A percentile compares a stretch with the other conserved stretches of the same genome.
These are phyloP conservation scores for Aspergillus sojae DNA, from an alignment of 2,329 filamentous ascomycete genomes.

Conservation along the genomic window DNA sequence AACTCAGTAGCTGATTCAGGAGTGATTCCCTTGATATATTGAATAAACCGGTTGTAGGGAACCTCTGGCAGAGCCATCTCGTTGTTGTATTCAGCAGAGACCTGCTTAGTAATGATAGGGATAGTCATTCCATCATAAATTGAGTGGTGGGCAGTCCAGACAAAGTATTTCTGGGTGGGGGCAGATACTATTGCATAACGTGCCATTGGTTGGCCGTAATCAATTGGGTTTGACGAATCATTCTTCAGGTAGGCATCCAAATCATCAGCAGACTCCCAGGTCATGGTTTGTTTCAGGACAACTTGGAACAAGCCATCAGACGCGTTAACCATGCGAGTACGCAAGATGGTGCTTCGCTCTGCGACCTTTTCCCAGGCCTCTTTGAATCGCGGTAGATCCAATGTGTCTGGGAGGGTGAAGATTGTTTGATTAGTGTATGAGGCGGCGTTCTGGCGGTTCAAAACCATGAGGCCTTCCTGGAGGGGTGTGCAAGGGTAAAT, in stretches of 20 bases:
- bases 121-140: constrained; percentile 47
- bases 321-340: constrained; percentile 38
- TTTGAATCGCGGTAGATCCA: constrained; percentile 30
- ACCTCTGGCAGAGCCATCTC: background rate
- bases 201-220: constrained; percentile 8
- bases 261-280: constrained; percentile 20
- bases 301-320: constrained; percentile 26
- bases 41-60: background rate
- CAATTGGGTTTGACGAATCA: constrained; percentile 11
- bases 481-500: constrained; percentile 41
- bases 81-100: background rate
- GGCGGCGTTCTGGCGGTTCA: constrained; percentile 37
- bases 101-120: constrained; percentile 9
- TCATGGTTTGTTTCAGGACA: constrained; percentile 23
- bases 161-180: constrained; percentile 30
- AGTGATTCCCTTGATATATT: background rate
- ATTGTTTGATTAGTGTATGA: constrained; percentile 43
- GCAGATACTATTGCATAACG: constrained; percentile 12
- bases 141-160: constrained; percentile 49
- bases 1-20: background rate
- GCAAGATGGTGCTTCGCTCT: constrained; percentile 42
- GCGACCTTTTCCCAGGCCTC: constrained; percentile 41
- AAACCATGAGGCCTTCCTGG: constrained; percentile 43
- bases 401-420: constrained; percentile 30
- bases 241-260: constrained; percentile 15